Conservation (phyloP, 495 filamentous ascomycete genomes). For the Penicillium flavigenum region DNA sequence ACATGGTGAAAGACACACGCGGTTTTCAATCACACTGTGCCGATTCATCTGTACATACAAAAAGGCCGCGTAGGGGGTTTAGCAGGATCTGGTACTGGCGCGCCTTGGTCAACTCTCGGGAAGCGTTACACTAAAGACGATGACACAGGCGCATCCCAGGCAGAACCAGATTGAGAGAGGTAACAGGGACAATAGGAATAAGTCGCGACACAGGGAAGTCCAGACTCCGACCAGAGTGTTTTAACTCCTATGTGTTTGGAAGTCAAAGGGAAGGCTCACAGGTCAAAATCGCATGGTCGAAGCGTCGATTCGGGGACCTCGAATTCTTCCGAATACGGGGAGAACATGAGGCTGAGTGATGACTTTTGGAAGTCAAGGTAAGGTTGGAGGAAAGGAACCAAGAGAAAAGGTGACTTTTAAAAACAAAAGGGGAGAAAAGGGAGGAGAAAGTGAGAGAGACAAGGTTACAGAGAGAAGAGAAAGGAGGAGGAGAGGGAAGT, state of each 20-base stretch:
- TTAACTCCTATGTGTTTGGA: slow-evolving; percentile 19
- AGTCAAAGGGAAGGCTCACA: slow-evolving; percentile 22
- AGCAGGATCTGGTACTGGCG: slow-evolving; percentile 42
- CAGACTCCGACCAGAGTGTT: slow-evolving; percentile 17
- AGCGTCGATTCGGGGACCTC: slow-evolving; percentile 35
- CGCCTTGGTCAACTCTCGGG: slow-evolving; percentile 39
- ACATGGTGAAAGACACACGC: slow-evolving; percentile 47
- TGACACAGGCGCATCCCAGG: slow-evolving; percentile 49
- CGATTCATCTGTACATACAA: slow-evolving; percentile 49
- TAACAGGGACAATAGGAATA: slow-evolving; percentile 32
- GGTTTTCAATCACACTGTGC: slow-evolving; percentile 41
- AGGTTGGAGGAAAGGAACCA: slow-evolving; percentile 14
- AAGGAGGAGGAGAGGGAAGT: slow-evolving; percentile 12
- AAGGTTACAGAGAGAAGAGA: slow-evolving; percentile 16
- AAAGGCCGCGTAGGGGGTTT: slow-evolving; percentile 38
- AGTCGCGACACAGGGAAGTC: slow-evolving; percentile 23
- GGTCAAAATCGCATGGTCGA: slow-evolving; percentile 38
- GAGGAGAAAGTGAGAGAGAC: slow-evolving; percentile 19
- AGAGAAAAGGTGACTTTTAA: slow-evolving; percentile 7
- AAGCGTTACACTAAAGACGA: slow-evolving; percentile 48
- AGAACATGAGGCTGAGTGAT: slow-evolving; percentile 33
- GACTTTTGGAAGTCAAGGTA: slow-evolving; percentile 13
- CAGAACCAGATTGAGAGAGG: slow-evolving; percentile 33
- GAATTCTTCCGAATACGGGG: slow-evolving; percentile 37
- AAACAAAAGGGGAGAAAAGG: slow-evolving; percentile 20